These are phyloP conservation scores for Prototheca cutis DNA, from an alignment of 163 green algal genomes.

Conservation along the genomic window DNA sequence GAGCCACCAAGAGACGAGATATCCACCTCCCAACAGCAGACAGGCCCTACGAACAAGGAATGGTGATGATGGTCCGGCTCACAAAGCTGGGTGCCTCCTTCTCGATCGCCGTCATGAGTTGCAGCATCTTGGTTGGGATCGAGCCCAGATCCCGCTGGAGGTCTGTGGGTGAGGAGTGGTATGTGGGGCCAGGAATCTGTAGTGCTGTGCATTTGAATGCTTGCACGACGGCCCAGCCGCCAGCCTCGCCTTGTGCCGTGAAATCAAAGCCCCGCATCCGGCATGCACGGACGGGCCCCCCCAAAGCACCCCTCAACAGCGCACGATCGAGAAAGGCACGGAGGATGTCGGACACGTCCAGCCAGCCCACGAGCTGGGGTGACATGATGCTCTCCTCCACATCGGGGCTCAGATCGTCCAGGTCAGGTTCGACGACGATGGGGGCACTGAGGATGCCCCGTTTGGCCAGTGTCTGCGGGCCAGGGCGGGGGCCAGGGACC, in stretches of 20 bases:
- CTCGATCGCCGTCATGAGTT: slow-evolving; percentile 57
- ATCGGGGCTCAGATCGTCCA: slow-evolving; percentile 24
- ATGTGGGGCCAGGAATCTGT: neutral
- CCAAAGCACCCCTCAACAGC: no score
- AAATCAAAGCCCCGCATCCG: no score
- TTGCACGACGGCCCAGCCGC: no score
- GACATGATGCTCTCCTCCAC: slow-evolving; percentile 5
- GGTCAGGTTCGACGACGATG: slow-evolving; percentile 46
- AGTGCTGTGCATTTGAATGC: no score
- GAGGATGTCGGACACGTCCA: slow-evolving; percentile 34
- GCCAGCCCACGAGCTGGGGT: slow-evolving; percentile 53
- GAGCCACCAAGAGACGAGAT: no score
- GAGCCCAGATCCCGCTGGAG: slow-evolving; percentile 2
- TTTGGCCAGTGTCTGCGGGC: slow-evolving; percentile 36
- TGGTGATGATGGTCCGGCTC: slow-evolving; percentile 44
- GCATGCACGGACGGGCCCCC: no score
- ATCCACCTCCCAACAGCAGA: no score
- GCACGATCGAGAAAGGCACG: slow-evolving; percentile 24
- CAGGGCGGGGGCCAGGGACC: no score
- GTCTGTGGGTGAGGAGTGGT: neutral
- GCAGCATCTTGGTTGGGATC: slow-evolving; percentile 49
- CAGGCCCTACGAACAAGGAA: slow-evolving; percentile 37
- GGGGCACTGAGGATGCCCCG: slow-evolving; percentile 57
- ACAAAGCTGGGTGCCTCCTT: slow-evolving; percentile 46
- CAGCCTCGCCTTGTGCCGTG: no score